Conservation (phyloP, 176 grass and related monocot genomes). For the Oryza glaberrima region DNA sequence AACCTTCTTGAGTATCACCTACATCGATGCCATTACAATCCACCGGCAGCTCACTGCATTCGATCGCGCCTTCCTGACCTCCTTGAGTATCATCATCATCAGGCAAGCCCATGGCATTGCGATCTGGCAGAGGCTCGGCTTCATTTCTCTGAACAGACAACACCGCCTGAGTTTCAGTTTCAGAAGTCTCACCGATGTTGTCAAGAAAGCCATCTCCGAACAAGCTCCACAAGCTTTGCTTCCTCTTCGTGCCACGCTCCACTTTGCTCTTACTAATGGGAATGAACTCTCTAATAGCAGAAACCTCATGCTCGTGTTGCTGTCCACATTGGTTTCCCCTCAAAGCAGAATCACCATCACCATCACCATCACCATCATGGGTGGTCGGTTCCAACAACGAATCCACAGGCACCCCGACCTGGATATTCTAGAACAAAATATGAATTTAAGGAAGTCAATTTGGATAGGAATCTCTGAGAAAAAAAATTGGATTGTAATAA, state of each 20-base stretch:
- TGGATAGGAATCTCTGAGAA: background rate
- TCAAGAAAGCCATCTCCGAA: slow-evolving; percentile 46
- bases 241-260: slow-evolving; percentile 42
- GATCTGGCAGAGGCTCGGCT: background rate
- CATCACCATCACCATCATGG: background rate
- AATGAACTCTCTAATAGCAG: background rate
- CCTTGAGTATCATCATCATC: background rate
- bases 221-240: slow-evolving; percentile 45
- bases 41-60: background rate
- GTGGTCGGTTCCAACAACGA: background rate
- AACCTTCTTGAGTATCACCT: background rate
- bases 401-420: background rate
- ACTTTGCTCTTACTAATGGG: background rate
- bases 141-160: slow-evolving; percentile 26
- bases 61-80: background rate
- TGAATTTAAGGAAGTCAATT: background rate
- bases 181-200: background rate
- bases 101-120: background rate
- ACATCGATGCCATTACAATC: background rate
- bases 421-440: slow-evolving; percentile 13
- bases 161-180: background rate
- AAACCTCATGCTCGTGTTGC: slow-evolving; percentile 8
- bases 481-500: background rate
- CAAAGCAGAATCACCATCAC: background rate
- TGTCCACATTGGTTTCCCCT: background rate